Evolutionary conservation across 768 basidiomycete genomes (phyloP).

Genomic region (Tricholoma matsutake): DNA sequence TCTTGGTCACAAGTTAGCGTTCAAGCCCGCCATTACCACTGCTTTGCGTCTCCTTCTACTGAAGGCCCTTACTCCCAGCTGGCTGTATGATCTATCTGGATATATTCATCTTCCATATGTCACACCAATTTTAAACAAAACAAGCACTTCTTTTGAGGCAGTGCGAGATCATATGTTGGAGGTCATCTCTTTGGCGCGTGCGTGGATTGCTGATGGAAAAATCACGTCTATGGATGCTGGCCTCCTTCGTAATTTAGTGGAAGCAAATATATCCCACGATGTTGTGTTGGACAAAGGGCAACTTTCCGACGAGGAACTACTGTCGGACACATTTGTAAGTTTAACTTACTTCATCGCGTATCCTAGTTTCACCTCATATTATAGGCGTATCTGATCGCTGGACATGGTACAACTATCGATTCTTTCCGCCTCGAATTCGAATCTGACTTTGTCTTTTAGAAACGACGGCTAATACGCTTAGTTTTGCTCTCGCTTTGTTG

Average conservation of each 20-base stretch:
- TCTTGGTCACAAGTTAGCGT: conserved; percentile 32
- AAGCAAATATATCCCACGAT: conserved; percentile 41
- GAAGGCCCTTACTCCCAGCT: conserved; percentile 31
- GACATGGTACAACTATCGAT: conserved; percentile 35
- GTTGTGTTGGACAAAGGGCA: conserved; percentile 23
- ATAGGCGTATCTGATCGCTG: conserved; percentile 47
- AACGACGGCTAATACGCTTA: conserved; percentile 44
- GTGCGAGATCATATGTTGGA: conserved; percentile 39
- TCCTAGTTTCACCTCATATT: background rate
- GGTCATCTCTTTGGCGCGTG: conserved; percentile 36
- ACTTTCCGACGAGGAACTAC: conserved; percentile 42
- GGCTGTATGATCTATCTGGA: conserved; percentile 29
- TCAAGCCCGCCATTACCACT: conserved; percentile 30
- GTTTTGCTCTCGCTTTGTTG: conserved; percentile 40
- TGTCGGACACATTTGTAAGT: conserved; percentile 49
- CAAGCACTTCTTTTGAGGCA: conserved; percentile 32
- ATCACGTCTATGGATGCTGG: conserved; percentile 28
- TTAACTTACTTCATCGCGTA: background rate
- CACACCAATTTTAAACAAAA: conserved; percentile 27
- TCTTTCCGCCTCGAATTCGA: background rate
- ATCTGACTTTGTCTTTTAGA: conserved; percentile 25
- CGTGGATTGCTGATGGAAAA: conserved; percentile 29
- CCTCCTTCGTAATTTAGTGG: conserved; percentile 42
- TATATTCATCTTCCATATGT: conserved; percentile 33
- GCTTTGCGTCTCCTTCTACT: conserved; percentile 28